These are phyloP conservation scores for Lyophyllum shimeji DNA, from an alignment of 768 basidiomycete species.

Conservation along the genomic window DNA sequence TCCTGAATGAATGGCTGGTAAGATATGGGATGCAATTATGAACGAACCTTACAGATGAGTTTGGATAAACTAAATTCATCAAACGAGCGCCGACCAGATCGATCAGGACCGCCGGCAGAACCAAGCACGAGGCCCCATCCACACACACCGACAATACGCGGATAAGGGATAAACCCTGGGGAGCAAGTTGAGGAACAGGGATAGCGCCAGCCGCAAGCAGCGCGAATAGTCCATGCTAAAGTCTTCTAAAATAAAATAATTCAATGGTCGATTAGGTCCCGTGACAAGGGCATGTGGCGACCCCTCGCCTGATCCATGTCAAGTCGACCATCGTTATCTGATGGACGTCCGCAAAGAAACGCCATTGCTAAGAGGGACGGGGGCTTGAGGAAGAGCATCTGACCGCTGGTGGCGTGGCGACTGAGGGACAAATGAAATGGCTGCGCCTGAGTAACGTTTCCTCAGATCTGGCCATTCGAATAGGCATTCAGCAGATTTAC, in stretches of 20 bases:
- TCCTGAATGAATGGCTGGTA: neutral
- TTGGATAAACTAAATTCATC: neutral
- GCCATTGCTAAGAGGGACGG: neutral
- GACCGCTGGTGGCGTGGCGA: conserved; percentile 10
- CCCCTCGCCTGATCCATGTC: conserved; percentile 5
- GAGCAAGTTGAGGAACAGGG: neutral
- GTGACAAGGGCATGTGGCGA: conserved; percentile 11
- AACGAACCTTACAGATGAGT: neutral
- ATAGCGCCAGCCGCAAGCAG: neutral
- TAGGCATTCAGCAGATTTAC: neutral
- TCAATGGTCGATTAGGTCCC: conserved; percentile 6
- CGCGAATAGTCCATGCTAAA: neutral
- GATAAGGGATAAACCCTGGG: neutral
- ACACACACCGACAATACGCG: neutral
- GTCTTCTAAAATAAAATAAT: too few species aligned
- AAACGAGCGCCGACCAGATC: neutral
- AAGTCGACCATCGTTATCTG: conserved; percentile 11
- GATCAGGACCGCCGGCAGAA: neutral
- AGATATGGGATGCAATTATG: neutral
- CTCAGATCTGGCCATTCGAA: neutral
- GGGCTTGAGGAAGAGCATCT: neutral
- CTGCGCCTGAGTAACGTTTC: neutral
- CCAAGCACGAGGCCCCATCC: neutral
- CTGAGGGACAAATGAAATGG: neutral
- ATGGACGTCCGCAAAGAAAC: conserved; percentile 9